Percentiles rank a stretch among this genome's conserved stretches.
phyloP scores from a whole-genome alignment of 2,329 filamentous ascomycete genomes.

The Fusarium siculi region DNA sequence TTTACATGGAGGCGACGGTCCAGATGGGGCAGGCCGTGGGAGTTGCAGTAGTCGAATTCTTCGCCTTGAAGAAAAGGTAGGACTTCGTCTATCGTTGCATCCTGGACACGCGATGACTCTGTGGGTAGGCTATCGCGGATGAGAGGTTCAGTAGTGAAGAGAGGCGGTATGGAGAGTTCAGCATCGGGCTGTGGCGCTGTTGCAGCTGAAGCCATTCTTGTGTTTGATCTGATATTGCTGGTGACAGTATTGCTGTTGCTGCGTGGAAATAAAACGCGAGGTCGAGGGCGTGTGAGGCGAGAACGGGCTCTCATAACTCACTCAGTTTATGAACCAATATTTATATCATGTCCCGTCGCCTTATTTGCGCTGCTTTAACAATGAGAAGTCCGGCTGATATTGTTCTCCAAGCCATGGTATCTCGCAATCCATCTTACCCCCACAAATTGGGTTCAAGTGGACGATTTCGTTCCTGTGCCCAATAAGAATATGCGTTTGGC shows the following conservation, averaged over 20 bases:
- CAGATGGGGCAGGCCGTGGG: constrained; percentile 79
- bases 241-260: constrained; percentile 18
- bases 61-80: constrained; percentile 73
- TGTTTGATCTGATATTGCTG: constrained; percentile 20
- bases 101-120: constrained; percentile 73
- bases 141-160: constrained; percentile 68
- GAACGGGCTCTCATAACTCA: constrained; percentile 47
- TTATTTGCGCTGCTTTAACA: constrained; percentile 28
- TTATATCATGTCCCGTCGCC: constrained; percentile 33
- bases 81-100: constrained; percentile 74
- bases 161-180: constrained; percentile 56
- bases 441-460: constrained; percentile 36
- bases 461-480: constrained; percentile 18
- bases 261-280: constrained; percentile 49
- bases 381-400: constrained; percentile 40
- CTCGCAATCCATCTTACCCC: constrained; percentile 33
- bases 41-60: constrained; percentile 69
- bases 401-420: constrained; percentile 44
- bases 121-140: constrained; percentile 76
- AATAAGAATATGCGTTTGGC: constrained; percentile 30
- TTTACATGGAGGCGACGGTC: constrained; percentile 69
- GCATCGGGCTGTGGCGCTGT: constrained; percentile 13
- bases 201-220: constrained; percentile 25
- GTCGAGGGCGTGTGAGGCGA: constrained; percentile 43
- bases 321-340: constrained; percentile 23